These are phyloP conservation scores for Cucurbita pepo DNA, from an alignment of 306 rosid species.

Conservation along the genomic window DNA sequence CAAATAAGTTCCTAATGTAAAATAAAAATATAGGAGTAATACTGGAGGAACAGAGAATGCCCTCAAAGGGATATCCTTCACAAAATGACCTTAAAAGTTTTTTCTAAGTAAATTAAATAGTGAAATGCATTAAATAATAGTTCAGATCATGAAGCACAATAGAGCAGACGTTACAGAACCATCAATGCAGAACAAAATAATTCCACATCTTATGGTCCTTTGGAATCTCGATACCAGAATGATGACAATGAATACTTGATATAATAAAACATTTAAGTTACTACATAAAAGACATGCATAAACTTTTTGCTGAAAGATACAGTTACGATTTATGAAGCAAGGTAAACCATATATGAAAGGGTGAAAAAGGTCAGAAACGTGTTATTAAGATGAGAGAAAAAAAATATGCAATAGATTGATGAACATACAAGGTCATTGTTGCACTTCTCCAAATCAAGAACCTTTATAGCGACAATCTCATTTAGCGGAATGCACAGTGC, in stretches of 20 bases:
- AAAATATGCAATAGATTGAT: not conserved
- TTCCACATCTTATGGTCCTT: not conserved
- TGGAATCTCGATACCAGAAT: not conserved
- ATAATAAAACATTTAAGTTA: not conserved
- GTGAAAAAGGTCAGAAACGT: not conserved
- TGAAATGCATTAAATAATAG: not conserved
- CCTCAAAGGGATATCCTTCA: not conserved
- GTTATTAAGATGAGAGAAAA: not conserved
- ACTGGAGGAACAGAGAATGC: not conserved
- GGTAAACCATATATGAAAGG: not conserved
- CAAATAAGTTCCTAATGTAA: not conserved
- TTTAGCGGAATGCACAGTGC: conserved; percentile 79
- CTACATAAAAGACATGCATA: not conserved
- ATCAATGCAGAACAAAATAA: not conserved
- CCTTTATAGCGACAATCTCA: conserved; percentile 76
- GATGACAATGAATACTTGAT: not conserved
- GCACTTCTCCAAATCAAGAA: conserved; percentile 80
- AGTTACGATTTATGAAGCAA: not conserved
- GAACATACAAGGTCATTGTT: conserved; percentile 55
- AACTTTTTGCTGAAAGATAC: not conserved
- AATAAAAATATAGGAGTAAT: not conserved
- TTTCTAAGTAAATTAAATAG: not conserved
- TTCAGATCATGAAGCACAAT: not conserved
- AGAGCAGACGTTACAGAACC: not conserved
- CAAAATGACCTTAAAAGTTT: not conserved